Base-by-base conservation (phyloP, 306 rosid species). In the Rosa rugosa region DNA sequence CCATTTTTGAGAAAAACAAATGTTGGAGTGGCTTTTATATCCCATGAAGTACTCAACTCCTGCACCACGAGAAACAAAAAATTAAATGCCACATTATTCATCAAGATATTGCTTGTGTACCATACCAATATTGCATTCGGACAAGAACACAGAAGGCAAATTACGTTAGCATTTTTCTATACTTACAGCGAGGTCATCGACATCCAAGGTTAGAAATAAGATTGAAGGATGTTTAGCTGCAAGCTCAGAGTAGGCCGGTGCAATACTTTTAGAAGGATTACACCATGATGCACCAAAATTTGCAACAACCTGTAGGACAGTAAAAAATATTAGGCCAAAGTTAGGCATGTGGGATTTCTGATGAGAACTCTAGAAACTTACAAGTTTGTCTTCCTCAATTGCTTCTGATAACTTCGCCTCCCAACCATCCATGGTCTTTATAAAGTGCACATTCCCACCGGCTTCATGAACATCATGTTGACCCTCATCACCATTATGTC, bases 221-320 rank as follows among this genome's bases (percentile, higher is more conserved):
- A 88, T 27, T 60, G 94, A 90, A 63, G 94, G 82, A 85, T 89
- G 77, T 75, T 89, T 89, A 84, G 88, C 91, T 41, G 98, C 91
- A 77, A 94, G 81, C 75, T 91, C 96, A 63, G 75, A 7, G 80
- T 81, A 94, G 59, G 79, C 88, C 16, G 97, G 88, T 5, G 86
- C 87, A 79, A 91, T 83, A 31, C 79, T 64, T 86, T 77, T 87
- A 78, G 94, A 90, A 13, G 98, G 96, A 78, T 89, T 90, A 83
- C 98, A 91, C 97, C 97, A 94, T 4, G 87, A 31, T 75, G 98
- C 97, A 83, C 93, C 80, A 89, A 90, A 94, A 78, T 94, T 94
- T 17, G 90, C 94, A 73, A 92, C 49, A 75, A 94, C 94, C 97
- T 89, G 90, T 85, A 42, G 68, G 46, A 78, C 57, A 71, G 47